phyloP scores from a whole-genome alignment of 2,329 filamentous ascomycete genomes.

The Cladophialophora yegresii region DNA sequence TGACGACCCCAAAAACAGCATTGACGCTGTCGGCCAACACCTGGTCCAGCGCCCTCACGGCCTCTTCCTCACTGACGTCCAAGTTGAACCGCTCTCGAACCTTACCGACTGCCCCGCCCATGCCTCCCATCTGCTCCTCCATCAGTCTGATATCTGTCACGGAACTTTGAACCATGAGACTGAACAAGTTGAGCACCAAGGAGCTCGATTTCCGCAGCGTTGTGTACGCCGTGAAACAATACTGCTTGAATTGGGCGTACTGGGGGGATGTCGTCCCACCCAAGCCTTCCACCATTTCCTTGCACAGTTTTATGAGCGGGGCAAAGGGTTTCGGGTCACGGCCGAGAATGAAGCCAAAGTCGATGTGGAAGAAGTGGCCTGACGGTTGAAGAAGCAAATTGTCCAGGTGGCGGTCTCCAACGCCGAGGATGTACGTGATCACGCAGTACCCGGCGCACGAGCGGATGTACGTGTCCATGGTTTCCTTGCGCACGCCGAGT shows the following conservation, averaged over 20 bases:
- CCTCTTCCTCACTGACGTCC: constrained; percentile 88
- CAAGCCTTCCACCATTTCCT: constrained; percentile 99
- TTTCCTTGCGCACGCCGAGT: constrained; percentile 84
- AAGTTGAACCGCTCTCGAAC: constrained; percentile 93
- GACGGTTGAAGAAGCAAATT: constrained; percentile 89
- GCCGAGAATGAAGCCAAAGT: constrained; percentile 97
- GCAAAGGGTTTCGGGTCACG: constrained; percentile 97
- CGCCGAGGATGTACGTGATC: constrained; percentile 95
- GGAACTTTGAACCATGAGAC: constrained; percentile 95
- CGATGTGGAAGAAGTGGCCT: constrained; percentile 95
- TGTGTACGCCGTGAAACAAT: constrained; percentile 92
- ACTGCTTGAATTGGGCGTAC: constrained; percentile 88
- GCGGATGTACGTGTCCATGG: constrained; percentile 92
- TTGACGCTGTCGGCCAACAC: constrained; percentile 89
- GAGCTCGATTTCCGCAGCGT: constrained; percentile 87
- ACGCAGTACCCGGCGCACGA: constrained; percentile 98
- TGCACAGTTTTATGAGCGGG: constrained; percentile 92
- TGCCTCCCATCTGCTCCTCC: constrained; percentile 66
- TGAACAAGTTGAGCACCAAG: constrained; percentile 91
- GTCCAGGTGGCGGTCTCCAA: constrained; percentile 92
- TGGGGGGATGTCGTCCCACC: constrained; percentile 78
- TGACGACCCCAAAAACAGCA: constrained; percentile 87
- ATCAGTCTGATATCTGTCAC: constrained; percentile 93
- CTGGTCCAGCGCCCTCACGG: constrained; percentile 80
- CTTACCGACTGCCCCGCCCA: constrained; percentile 71